A percentile compares a stretch with the other conserved stretches of the same genome.
These are phyloP conservation scores for Oryza meridionalis DNA, from an alignment of 176 grass and related monocot genomes.

Conservation along the genomic window DNA sequence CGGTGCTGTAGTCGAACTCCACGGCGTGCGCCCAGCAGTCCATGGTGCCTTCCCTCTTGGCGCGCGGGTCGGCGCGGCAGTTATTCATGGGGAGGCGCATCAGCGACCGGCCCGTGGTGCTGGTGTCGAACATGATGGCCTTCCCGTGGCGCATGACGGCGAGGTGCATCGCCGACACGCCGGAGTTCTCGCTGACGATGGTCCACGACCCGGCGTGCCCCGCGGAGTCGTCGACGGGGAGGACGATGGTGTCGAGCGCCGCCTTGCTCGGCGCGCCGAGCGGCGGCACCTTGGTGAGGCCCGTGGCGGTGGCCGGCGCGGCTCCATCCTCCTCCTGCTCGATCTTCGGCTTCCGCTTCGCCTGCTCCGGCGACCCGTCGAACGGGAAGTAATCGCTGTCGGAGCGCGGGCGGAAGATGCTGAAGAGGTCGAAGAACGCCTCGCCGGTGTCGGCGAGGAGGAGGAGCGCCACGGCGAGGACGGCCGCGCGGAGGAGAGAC, in stretches of 20 bases:
- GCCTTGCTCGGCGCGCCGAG: constrained; percentile 30
- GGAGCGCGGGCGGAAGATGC: constrained; percentile 29
- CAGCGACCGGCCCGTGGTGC: constrained; percentile 43
- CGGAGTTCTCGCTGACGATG: constrained; percentile 56
- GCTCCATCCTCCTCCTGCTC: constrained; percentile 48
- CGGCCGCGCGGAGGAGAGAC: constrained; percentile 19
- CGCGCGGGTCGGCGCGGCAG: constrained; percentile 58
- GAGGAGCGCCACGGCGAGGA: constrained; percentile 35
- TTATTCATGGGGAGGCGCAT: constrained; percentile 46
- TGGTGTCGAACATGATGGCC: constrained; percentile 70
- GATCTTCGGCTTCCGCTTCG: not conserved
- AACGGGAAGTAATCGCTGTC: constrained; percentile 44
- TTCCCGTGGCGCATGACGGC: constrained; percentile 54
- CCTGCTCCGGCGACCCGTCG: not conserved
- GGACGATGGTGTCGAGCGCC: not conserved
- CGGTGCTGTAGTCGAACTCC: constrained; percentile 57
- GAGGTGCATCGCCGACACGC: constrained; percentile 75
- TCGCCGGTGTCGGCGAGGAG: constrained; percentile 35
- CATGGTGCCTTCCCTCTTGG: constrained; percentile 12
- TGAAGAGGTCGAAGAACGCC: constrained; percentile 52
- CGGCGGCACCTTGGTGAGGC: constrained; percentile 44
- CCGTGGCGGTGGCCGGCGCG: constrained; percentile 40
- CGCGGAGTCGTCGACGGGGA: constrained; percentile 7
- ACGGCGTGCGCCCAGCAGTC: constrained; percentile 70
- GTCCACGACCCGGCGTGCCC: constrained; percentile 41